These are phyloP conservation scores for Lodderomyces orthopsilosis DNA, from an alignment of 1,139 yeast genomes.

Conservation along the genomic window DNA sequence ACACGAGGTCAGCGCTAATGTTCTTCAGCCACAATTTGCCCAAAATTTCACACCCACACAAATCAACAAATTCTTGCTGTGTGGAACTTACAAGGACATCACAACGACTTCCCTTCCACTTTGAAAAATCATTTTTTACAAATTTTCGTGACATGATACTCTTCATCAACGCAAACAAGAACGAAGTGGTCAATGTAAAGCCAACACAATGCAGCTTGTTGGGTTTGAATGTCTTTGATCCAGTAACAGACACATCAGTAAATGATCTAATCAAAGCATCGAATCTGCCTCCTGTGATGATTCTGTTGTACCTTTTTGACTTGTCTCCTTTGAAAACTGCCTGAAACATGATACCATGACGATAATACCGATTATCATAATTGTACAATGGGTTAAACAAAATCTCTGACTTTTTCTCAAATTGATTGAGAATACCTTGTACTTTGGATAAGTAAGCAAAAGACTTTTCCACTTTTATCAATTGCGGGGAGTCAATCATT, in stretches of 20 bases:
- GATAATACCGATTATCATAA: slow-evolving; percentile 75
- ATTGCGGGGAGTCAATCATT: slow-evolving; percentile 72
- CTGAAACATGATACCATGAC: slow-evolving; percentile 84
- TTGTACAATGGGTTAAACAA: slow-evolving; percentile 72
- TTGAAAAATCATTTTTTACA: slow-evolving; percentile 22
- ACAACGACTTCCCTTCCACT: slow-evolving; percentile 53
- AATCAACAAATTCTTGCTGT: slow-evolving; percentile 48
- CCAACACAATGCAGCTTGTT: slow-evolving; percentile 51
- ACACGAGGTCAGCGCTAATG: slow-evolving; percentile 66
- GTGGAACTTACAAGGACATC: slow-evolving; percentile 77
- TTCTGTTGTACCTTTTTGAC: slow-evolving; percentile 38
- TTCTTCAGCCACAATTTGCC: slow-evolving; percentile 66
- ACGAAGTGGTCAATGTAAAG: slow-evolving; percentile 56
- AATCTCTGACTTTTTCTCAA: slow-evolving; percentile 45
- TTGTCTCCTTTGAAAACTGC: slow-evolving; percentile 62
- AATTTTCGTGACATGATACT: slow-evolving; percentile 25
- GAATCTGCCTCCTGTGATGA: slow-evolving; percentile 93
- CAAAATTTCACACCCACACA: slow-evolving; percentile 62
- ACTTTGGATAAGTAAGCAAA: slow-evolving; percentile 60
- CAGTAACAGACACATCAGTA: slow-evolving; percentile 31
- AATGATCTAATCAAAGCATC: slow-evolving; percentile 67
- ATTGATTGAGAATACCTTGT: slow-evolving; percentile 47
- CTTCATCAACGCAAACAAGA: slow-evolving; percentile 43
- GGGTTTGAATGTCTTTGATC: slow-evolving; percentile 43
- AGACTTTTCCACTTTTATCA: slow-evolving; percentile 60